phyloP scores from a whole-genome alignment of 306 rosid genomes.

The Malus sylvestris region DNA sequence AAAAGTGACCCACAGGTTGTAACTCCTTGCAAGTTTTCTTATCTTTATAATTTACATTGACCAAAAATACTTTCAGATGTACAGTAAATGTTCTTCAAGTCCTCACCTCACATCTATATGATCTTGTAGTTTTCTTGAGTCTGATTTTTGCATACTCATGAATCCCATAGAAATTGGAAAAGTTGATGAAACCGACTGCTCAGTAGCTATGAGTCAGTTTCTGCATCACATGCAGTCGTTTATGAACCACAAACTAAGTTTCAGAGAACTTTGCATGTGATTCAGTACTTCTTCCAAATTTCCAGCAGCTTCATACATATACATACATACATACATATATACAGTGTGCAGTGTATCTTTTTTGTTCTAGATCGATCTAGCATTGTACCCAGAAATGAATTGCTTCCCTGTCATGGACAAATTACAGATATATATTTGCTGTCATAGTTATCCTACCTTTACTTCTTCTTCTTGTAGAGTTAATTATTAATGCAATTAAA shows the following conservation, averaged over 20 bases:
- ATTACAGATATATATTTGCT: neutral
- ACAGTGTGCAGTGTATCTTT: neutral
- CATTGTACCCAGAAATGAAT: neutral
- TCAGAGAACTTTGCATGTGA: neutral
- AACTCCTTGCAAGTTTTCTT: too few relatives aligned
- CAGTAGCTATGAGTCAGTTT: neutral
- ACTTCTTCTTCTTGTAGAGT: neutral
- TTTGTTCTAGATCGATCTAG: neutral
- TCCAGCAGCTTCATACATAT: neutral
- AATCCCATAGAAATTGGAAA: neutral
- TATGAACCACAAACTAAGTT: neutral
- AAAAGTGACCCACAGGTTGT: neutral
- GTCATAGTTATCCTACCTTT: neutral
- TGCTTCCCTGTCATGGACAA: slow-evolving; percentile 12
- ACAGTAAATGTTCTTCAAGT: neutral
- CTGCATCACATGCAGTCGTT: neutral
- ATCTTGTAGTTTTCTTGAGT: neutral
- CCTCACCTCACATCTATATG: neutral
- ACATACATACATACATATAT: neutral
- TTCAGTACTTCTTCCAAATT: neutral
- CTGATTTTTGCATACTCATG: neutral
- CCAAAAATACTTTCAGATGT: neutral
- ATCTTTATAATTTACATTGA: too few relatives aligned
- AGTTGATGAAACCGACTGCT: neutral
- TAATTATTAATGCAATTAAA: neutral